Conservation (phyloP, 1,139 yeast genomes). For the Wickerhamomyces sp. region DNA sequence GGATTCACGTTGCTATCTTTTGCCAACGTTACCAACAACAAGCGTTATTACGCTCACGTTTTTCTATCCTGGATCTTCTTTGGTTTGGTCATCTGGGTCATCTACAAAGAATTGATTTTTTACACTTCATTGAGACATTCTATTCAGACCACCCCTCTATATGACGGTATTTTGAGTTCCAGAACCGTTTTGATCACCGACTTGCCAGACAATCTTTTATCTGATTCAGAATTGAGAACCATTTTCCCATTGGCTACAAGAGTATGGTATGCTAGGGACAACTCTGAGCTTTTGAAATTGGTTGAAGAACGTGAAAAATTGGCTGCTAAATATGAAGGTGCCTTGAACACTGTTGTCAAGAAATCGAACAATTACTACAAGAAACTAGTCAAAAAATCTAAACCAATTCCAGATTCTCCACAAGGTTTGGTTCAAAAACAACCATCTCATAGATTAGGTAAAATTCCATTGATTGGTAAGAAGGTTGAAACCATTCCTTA, state of each 20-base stretch:
- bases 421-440: slow-evolving; percentile 56
- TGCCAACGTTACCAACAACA: slow-evolving; percentile 55
- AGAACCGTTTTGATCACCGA: slow-evolving; percentile 67
- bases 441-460: slow-evolving; percentile 57
- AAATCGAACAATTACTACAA: slow-evolving; percentile 52
- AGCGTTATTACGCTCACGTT: slow-evolving; percentile 67
- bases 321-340: slow-evolving; percentile 51
- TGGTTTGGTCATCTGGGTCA: slow-evolving; percentile 51
- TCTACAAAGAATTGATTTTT: slow-evolving; percentile 67
- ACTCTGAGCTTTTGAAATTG: slow-evolving; percentile 43
- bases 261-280: slow-evolving; percentile 62
- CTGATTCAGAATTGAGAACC: slow-evolving; percentile 47
- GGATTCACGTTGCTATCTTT: slow-evolving; percentile 61
- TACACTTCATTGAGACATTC: slow-evolving; percentile 65
- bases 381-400: slow-evolving; percentile 54
- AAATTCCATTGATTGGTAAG: slow-evolving; percentile 31
- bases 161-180: slow-evolving; percentile 60
- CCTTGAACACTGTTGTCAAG: slow-evolving; percentile 48
- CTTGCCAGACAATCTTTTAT: slow-evolving; percentile 42
- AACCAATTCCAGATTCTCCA: slow-evolving; percentile 41
- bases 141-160: slow-evolving; percentile 63
- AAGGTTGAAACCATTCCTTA: slow-evolving; percentile 60
- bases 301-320: slow-evolving; percentile 53
- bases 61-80: slow-evolving; percentile 66
- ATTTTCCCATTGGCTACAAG: slow-evolving; percentile 57